Conservation (phyloP, 257 asterid species). For the Scutellaria barbata region DNA sequence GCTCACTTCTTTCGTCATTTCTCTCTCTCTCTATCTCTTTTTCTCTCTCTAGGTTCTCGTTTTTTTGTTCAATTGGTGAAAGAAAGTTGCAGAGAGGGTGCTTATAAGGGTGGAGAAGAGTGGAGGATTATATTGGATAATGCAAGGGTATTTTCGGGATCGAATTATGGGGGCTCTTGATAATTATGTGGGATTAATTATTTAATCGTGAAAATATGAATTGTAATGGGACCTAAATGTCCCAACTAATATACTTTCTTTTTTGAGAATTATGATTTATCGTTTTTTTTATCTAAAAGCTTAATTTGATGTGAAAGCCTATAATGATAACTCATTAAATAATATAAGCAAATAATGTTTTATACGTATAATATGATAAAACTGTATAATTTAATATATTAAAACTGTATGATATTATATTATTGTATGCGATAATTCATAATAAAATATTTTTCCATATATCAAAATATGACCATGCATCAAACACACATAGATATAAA, state of each 20-base stretch:
- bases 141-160: conserved; percentile 48
- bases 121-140: conserved; percentile 36
- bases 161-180: background rate
- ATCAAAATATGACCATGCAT: too few relatives aligned
- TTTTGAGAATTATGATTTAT: too few relatives aligned
- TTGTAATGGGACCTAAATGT: background rate
- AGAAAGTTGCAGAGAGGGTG: conserved; percentile 8
- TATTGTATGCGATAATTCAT: too few relatives aligned
- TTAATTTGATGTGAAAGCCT: too few relatives aligned
- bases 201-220: background rate
- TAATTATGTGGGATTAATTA: background rate
- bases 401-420: too few relatives aligned
- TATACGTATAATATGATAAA: too few relatives aligned
- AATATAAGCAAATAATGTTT: too few relatives aligned
- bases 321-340: too few relatives aligned
- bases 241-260: background rate
- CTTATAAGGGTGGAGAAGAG: conserved; percentile 31
- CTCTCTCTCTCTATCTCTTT: conserved; percentile 4
- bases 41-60: background rate
- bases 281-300: too few relatives aligned
- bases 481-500: too few relatives aligned
- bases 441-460: too few relatives aligned
- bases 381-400: too few relatives aligned
- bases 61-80: background rate
- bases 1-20: conserved; percentile 68